These are phyloP conservation scores for Chalciporus piperatus DNA, from an alignment of 768 basidiomycete species.

Conservation along the genomic window DNA sequence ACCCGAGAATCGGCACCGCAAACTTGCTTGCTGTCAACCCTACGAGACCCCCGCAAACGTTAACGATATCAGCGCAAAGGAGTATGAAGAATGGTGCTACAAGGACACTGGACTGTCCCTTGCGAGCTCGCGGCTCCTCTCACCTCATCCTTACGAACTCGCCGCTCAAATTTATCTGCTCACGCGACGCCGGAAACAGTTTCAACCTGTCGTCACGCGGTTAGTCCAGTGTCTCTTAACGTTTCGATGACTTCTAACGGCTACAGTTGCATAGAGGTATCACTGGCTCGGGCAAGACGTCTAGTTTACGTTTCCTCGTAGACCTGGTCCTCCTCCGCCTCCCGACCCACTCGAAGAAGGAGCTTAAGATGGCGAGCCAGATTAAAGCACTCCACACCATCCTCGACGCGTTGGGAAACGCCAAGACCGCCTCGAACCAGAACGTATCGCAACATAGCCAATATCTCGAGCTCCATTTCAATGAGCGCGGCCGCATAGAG, in stretches of 20 bases:
- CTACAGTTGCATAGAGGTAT: constrained; percentile 58
- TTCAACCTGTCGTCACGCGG: constrained; percentile 77
- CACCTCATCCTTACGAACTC: constrained; percentile 86
- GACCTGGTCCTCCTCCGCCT: constrained; percentile 82
- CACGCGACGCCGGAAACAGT: constrained; percentile 74
- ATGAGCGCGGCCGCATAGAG: constrained; percentile 68
- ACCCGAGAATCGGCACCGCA: constrained; percentile 69
- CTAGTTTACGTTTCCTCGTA: constrained; percentile 67
- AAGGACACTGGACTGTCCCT: constrained; percentile 69
- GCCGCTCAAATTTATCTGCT: constrained; percentile 81
- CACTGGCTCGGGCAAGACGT: constrained; percentile 85
- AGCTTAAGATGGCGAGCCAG: constrained; percentile 67
- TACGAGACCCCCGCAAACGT: constrained; percentile 75
- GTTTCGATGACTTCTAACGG: not conserved
- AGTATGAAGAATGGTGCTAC: constrained; percentile 81
- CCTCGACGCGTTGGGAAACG: constrained; percentile 87
- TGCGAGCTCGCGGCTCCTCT: constrained; percentile 56
- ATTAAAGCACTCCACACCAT: constrained; percentile 73
- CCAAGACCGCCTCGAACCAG: constrained; percentile 82
- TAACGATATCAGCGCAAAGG: constrained; percentile 77
- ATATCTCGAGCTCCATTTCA: constrained; percentile 85
- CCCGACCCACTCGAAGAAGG: constrained; percentile 77
- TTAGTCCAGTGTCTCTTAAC: constrained; percentile 41
- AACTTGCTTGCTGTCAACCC: constrained; percentile 80
- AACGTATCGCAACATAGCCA: constrained; percentile 84